phyloP scores from a whole-genome alignment of 129 eudicot genomes.

The Kitagawia praeruptora region DNA sequence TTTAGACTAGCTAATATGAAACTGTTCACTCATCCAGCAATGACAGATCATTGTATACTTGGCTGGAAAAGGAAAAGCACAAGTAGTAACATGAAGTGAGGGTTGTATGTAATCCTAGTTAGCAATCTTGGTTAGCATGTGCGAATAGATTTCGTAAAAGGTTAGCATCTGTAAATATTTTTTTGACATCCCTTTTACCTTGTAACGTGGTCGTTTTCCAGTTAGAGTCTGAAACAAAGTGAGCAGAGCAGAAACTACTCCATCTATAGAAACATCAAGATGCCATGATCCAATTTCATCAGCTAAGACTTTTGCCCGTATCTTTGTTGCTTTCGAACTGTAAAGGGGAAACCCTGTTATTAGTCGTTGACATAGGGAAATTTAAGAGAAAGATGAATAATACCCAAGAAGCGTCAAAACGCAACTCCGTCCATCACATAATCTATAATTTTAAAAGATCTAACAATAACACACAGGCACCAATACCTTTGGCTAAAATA shows the following conservation, averaged over 20 bases:
- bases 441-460: not conserved
- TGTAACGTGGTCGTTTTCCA: constrained; percentile 82
- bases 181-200: constrained; percentile 28
- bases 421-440: not conserved
- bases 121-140: not conserved
- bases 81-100: not conserved
- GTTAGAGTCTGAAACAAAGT: constrained; percentile 79
- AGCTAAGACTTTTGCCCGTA: constrained; percentile 73
- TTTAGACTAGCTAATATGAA: not conserved
- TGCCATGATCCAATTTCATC: constrained; percentile 98
- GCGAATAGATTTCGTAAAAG: not conserved
- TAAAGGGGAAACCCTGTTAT: not conserved
- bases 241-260: constrained; percentile 67
- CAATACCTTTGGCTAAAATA: not conserved
- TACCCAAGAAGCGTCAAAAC: not conserved
- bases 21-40: not conserved
- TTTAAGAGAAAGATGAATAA: not conserved
- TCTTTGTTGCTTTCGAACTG: constrained; percentile 75
- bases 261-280: constrained; percentile 79
- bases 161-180: not conserved
- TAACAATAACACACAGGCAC: not conserved
- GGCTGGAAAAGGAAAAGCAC: not conserved
- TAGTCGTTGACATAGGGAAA: not conserved
- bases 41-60: not conserved
- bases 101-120: not conserved